phyloP scores from a whole-genome alignment of 768 basidiomycete species.

The Termitomyces sp. region DNA sequence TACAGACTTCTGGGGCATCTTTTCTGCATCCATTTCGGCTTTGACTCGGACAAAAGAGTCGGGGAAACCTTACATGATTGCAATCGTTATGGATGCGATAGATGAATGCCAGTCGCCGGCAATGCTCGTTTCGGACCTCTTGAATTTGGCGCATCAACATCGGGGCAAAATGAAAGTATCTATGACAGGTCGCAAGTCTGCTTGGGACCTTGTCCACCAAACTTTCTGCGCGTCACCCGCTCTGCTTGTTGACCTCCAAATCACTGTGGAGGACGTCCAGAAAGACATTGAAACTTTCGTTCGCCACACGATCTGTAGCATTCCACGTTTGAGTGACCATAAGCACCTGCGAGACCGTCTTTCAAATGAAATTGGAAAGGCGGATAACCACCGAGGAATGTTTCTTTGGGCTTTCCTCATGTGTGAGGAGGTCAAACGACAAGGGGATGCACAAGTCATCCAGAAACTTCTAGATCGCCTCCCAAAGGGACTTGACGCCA shows the following conservation, averaged over 20 bases:
- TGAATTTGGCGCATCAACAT: not conserved
- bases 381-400: conserved; percentile 7
- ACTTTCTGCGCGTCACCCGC: not conserved
- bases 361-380: not conserved
- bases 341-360: not conserved
- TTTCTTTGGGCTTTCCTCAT: conserved; percentile 7
- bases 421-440: conserved; percentile 6
- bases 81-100: conserved; percentile 1
- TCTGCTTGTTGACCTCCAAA: not conserved
- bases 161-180: not conserved
- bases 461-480: not conserved
- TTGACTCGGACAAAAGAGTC: not conserved
- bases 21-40: not conserved
- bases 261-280: not conserved
- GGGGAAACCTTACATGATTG: not conserved
- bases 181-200: conserved; percentile 1
- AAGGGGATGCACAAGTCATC: not conserved
- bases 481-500: conserved; percentile 2
- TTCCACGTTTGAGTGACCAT: not conserved
- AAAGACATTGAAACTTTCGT: conserved; percentile 3
- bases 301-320: not conserved
- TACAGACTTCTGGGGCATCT: not conserved
- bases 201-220: not conserved
- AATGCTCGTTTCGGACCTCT: not conserved
- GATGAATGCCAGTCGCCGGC: conserved; percentile 3